Evolutionary conservation across 148 eudicot genomes (phyloP).

Genomic region (Rhododendron vialii): DNA sequence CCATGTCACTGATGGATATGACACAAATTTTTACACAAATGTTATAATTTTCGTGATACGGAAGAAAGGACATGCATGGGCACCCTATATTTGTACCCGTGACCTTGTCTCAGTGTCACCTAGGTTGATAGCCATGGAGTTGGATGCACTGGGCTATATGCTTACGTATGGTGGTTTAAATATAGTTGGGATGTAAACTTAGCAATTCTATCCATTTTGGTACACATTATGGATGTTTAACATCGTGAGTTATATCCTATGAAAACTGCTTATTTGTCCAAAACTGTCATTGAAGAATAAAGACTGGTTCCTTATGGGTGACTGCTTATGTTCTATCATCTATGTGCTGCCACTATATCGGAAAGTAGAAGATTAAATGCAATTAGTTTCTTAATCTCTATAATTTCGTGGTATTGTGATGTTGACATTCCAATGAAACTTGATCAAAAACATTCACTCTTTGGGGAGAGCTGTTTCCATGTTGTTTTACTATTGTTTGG

Average conservation of each 20-base stretch:
- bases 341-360: background rate
- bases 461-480: background rate
- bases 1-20: background rate
- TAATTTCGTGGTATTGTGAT: background rate
- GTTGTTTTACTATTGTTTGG: background rate
- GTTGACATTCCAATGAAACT: background rate
- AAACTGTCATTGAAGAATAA: background rate
- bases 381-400: background rate
- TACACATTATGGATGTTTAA: background rate
- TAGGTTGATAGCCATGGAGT: background rate
- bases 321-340: background rate
- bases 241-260: background rate
- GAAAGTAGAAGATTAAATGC: background rate
- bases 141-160: background rate
- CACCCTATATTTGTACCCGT: background rate
- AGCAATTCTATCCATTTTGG: background rate
- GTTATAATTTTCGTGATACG: background rate
- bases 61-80: background rate
- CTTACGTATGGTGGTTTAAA: background rate
- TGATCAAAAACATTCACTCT: background rate
- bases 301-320: background rate
- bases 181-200: background rate
- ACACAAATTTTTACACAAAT: background rate
- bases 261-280: background rate
- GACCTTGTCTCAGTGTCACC: background rate